Base-by-base conservation (phyloP, 192 early-diverging fungal species). In the Coemansia sp. region DNA sequence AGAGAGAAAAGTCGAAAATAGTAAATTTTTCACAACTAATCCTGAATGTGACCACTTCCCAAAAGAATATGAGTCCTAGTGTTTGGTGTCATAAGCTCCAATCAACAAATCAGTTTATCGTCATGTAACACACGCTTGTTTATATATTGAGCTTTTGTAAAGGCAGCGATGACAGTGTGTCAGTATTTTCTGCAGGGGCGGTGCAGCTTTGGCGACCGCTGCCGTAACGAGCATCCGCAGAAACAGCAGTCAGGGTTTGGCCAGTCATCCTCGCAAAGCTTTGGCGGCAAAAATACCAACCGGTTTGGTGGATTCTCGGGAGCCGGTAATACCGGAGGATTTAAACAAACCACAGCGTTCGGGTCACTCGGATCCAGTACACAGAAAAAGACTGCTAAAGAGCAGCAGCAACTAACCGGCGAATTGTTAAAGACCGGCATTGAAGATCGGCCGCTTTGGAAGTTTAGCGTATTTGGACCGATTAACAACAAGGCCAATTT, bases 401-500 rank as follows among this genome's bases (percentile, higher is more conserved):
- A 68, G 49, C 21, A 53, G 24, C 50, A 26, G 7, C 20, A 55
- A 7, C 15, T 70, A 24, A 76, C 74, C 21, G 87, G 71, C 48
- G 72, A 75, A 1, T 59, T 79, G 4, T 63, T 89, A 8, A 61
- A 64, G n/a, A 61, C 64, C 1, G 70, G 76, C 38, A 36, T 87
- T 3, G 73, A 48, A n/a, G 57, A 84, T 11, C 66, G 77, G 54
- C 86, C 86, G 6, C 3, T 74, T 5, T 85, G 86, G 74, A 57
- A 73, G 37, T 60, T 87, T 3, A 84, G 81, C 50, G 70, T 73
- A 15, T 90, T 82, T 79, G 88, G 68, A 7, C 87, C 88, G 23
- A 73, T 76, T 2, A 82, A 79, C 28, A 79, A 79, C 20, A 85
- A 84, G 61, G 85, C 86, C 23, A 88, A 82, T 52, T 25, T 88